Conservation (phyloP, 2,329 filamentous ascomycete genomes). For the Alternaria solani region DNA sequence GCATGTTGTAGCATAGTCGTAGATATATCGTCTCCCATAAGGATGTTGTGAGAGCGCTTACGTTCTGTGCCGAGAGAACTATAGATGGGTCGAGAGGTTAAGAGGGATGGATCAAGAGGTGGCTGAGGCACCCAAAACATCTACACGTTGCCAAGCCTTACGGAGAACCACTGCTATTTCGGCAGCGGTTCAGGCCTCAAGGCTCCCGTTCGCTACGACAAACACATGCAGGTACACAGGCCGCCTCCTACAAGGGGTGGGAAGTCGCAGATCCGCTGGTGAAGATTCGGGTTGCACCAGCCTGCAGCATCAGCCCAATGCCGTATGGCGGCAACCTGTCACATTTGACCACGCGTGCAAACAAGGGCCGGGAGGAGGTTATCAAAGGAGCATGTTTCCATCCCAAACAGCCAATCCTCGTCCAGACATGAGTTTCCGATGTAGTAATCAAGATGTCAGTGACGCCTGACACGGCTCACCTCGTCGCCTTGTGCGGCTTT, state of each 20-base stretch:
- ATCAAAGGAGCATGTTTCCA: constrained; percentile 15
- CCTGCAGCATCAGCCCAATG: constrained; percentile 22
- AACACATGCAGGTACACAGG: constrained; percentile 32
- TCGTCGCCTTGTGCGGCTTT: not conserved
- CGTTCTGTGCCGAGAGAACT: constrained; percentile 4
- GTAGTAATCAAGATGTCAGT: constrained; percentile 10
- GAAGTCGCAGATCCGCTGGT: constrained; percentile 36
- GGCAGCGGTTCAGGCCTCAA: constrained; percentile 25
- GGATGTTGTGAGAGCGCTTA: constrained; percentile 9
- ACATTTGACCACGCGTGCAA: constrained; percentile 32
- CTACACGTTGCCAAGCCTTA: constrained; percentile 30
- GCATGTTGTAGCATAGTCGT: not conserved
- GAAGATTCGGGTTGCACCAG: constrained; percentile 11
- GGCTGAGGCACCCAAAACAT: constrained; percentile 32
- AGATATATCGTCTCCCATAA: not conserved
- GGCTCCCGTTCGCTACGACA: constrained; percentile 18
- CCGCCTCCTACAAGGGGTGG: constrained; percentile 20
- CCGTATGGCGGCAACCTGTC: constrained; percentile 29
- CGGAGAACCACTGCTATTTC: constrained; percentile 33
- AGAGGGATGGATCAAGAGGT: constrained; percentile 9
- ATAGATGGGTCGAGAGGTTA: constrained; percentile 7
- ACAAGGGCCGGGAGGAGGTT: constrained; percentile 19
- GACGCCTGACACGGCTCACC: not conserved
- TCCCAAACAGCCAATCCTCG: constrained; percentile 10
- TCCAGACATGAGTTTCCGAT: not conserved